A percentile compares a stretch with the other conserved stretches of the same genome.
phyloP scores from a whole-genome alignment of 139 green algal genomes.

The Raphidocelis subcapitata region DNA sequence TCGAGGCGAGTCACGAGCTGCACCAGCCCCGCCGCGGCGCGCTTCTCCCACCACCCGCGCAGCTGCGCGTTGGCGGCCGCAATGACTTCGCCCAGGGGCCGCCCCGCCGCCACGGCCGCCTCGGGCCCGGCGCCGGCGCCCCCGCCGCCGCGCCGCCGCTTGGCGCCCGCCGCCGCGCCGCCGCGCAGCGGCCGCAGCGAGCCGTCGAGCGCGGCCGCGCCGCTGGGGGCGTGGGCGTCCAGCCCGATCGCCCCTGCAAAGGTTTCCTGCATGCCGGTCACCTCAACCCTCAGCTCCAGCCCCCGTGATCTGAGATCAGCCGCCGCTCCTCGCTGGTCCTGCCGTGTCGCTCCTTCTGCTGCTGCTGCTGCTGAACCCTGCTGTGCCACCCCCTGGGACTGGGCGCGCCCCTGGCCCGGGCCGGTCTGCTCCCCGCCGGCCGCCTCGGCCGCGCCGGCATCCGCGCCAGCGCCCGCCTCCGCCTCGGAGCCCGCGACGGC shows the following conservation, averaged over 20 bases:
- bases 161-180: background rate
- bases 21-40: slow-evolving; percentile 19
- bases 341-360: slow-evolving; percentile 10
- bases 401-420: too few relatives aligned
- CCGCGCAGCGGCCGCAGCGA: background rate
- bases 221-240: background rate
- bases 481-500: background rate
- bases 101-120: slow-evolving; percentile 1
- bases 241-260: slow-evolving; percentile 31
- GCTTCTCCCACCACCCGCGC: slow-evolving; percentile 2
- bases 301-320: too few relatives aligned
- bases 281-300: background rate
- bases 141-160: slow-evolving; percentile 11
- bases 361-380: slow-evolving; percentile 6
- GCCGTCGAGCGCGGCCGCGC: background rate
- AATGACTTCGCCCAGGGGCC: slow-evolving; percentile 34
- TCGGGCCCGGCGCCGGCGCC: slow-evolving; percentile 1
- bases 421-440: too few relatives aligned
- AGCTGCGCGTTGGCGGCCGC: slow-evolving; percentile 40
- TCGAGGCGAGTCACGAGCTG: slow-evolving; percentile 7
- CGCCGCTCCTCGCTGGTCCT: background rate
- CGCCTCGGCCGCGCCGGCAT: background rate
- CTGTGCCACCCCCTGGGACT: too few relatives aligned
- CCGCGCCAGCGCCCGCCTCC: background rate
- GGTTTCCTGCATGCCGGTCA: slow-evolving; percentile 32